Evolutionary conservation across 805 yeast genomes (phyloP).

Genomic region (Saturnispora saitoi): DNA sequence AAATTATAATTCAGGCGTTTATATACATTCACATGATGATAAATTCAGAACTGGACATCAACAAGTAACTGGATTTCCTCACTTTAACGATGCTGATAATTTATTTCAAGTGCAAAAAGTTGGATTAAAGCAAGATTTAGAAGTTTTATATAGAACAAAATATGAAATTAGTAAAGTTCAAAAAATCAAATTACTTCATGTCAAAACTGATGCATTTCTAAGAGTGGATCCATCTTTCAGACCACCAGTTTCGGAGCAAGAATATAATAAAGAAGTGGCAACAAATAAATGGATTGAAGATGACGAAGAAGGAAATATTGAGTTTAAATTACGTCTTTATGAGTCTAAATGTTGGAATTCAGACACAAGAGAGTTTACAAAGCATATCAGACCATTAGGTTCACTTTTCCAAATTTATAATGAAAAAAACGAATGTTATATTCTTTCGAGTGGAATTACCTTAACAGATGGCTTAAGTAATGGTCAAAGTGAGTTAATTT

Average conservation of each 20-base stretch:
- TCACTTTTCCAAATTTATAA: slow-evolving; percentile 65
- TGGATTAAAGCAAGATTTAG: slow-evolving; percentile 28
- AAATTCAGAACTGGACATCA: slow-evolving; percentile 52
- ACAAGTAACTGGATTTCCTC: slow-evolving; percentile 68
- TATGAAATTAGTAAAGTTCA: slow-evolving; percentile 39
- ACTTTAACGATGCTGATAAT: slow-evolving; percentile 52
- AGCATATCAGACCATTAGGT: slow-evolving; percentile 46
- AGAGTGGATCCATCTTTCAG: slow-evolving; percentile 55
- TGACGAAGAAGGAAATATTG: slow-evolving; percentile 13
- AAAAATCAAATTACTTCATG: slow-evolving; percentile 61
- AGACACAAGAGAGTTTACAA: slow-evolving; percentile 28
- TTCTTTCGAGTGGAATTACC: slow-evolving; percentile 63
- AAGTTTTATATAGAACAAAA: slow-evolving; percentile 28
- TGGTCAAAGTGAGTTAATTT: slow-evolving; percentile 91
- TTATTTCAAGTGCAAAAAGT: slow-evolving; percentile 62
- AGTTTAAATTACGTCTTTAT: slow-evolving; percentile 53
- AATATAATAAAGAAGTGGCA: slow-evolving; percentile 77
- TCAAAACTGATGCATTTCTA: slow-evolving; percentile 54
- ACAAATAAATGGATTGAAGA: slow-evolving; percentile 9
- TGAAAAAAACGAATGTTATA: slow-evolving; percentile 54
- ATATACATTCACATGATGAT: slow-evolving; percentile 68
- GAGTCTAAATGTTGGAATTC: slow-evolving; percentile 30
- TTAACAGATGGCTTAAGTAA: slow-evolving; percentile 51
- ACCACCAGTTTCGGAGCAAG: slow-evolving; percentile 88
- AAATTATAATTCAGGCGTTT: slow-evolving; percentile 66